Conservation (phyloP, 2,329 filamentous ascomycete genomes). For the Xylariaceae sp. region DNA sequence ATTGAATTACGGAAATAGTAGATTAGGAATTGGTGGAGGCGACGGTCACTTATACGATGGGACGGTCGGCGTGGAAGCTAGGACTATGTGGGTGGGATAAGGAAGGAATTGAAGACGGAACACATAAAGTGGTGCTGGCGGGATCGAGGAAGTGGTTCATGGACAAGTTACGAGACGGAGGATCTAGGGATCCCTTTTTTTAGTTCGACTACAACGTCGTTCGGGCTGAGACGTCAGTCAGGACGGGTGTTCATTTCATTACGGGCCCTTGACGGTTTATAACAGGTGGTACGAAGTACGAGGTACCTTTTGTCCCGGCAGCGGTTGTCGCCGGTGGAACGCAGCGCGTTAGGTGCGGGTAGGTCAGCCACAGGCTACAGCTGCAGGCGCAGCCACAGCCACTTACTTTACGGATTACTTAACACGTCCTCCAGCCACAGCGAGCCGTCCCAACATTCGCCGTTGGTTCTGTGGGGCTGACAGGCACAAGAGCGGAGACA, state of each 20-base stretch:
- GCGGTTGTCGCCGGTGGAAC: too few species aligned
- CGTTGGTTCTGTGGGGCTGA: neutral
- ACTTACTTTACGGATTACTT: too few species aligned
- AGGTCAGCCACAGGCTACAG: too few species aligned
- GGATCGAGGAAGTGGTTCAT: neutral
- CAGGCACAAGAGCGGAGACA: constrained; percentile 1
- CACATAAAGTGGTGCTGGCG: neutral
- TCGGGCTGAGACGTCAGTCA: neutral
- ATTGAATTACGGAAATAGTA: neutral
- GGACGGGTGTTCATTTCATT: neutral
- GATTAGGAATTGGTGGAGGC: neutral
- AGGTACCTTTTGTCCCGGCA: neutral
- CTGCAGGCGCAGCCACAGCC: neutral
- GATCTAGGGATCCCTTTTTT: neutral
- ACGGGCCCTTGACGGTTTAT: too few species aligned
- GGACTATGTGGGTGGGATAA: neutral
- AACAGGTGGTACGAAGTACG: neutral
- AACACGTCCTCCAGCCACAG: neutral
- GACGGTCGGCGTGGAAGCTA: too few species aligned
- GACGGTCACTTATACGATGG: neutral
- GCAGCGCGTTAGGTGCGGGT: neutral
- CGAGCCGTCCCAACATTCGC: neutral
- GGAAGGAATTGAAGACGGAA: neutral
- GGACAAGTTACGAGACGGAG: neutral
- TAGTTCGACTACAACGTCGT: neutral